Base-by-base conservation (phyloP, 257 asterid genomes). In the Apocynum venetum region DNA sequence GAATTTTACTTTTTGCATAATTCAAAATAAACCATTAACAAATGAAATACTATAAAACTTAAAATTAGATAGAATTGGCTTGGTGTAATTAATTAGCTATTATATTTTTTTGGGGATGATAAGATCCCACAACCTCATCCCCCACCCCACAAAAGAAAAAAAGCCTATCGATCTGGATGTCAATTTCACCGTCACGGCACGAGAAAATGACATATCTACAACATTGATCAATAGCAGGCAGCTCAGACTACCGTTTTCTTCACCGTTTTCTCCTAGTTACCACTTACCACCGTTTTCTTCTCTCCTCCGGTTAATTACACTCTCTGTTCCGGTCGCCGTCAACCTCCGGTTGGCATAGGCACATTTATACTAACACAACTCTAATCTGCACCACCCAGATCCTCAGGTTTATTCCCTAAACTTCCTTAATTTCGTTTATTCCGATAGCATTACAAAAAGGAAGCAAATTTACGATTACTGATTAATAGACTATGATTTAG, bases 321-420 rank as follows among this genome's bases (percentile, higher is more conserved):
- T 77, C n/a, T n/a, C 59, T 35, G 14, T 68, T 20, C 1, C 41
- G 44, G 47, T 12, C 68, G 47, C n/a, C 72, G 36, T 13, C 72
- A 20, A 3, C 14, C 12, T 12, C 65, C 40, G 6, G 3, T 65
- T 38, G 14, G 66, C 36, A 12, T 25, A 8, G 31, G 63, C 47
- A 36, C 64, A 48, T 71, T 52, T n/a, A 55, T 44, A 47, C 44
- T 56, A 2, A 48, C 59, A 13, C 19, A 25, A 47, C 10, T 17
- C 61, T 43, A 38, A 17, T 36, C 57, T 51, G 51, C 65, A 20
- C 8, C 11, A 15, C 72, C 6, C 48, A 52, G 51, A 51, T 53
- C 73, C 73, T 13, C 66, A 75, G 80, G 79, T 80, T 47, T 53
- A 80, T 56, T 75, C 60, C 44, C n/a, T 15, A 4, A 57, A 36